phyloP scores from a whole-genome alignment of 2,329 filamentous ascomycete species.

The Meredithiella fracta region DNA sequence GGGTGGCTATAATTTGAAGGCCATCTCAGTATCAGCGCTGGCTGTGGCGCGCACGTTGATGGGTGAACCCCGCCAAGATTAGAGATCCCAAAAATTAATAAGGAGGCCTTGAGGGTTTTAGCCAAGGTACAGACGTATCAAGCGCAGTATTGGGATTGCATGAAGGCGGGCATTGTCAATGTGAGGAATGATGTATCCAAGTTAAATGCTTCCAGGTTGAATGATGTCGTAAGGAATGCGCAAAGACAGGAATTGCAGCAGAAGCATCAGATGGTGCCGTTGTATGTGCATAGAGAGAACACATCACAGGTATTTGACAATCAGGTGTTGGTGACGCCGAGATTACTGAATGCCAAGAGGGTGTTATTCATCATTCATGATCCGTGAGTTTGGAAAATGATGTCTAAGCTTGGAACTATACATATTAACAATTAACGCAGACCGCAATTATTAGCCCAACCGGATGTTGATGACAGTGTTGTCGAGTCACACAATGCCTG shows the following conservation, averaged over 20 bases:
- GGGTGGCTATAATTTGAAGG: slow-evolving; percentile 84
- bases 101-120: slow-evolving; percentile 38
- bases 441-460: slow-evolving; percentile 52
- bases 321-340: slow-evolving; percentile 67
- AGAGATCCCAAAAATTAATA: slow-evolving; percentile 38
- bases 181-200: slow-evolving; percentile 35
- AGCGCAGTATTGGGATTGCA: slow-evolving; percentile 70
- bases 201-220: slow-evolving; percentile 45
- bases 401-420: neutral
- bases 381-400: slow-evolving; percentile 41
- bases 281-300: slow-evolving; percentile 60
- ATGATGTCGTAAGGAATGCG: slow-evolving; percentile 64
- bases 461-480: slow-evolving; percentile 52
- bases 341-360: slow-evolving; percentile 47
- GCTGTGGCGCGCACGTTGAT: slow-evolving; percentile 86
- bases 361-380: slow-evolving; percentile 83
- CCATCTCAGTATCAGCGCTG: slow-evolving; percentile 82
- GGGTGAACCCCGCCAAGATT: slow-evolving; percentile 72
- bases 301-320: slow-evolving; percentile 68
- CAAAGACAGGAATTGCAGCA: slow-evolving; percentile 57
- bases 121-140: slow-evolving; percentile 44
- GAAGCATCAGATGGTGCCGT: slow-evolving; percentile 59
- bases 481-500: slow-evolving; percentile 74
- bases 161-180: slow-evolving; percentile 52
- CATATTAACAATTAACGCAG: slow-evolving; percentile 23